phyloP scores from a whole-genome alignment of 2,329 filamentous ascomycete species.

The Davidsoniella neocaledoniae region DNA sequence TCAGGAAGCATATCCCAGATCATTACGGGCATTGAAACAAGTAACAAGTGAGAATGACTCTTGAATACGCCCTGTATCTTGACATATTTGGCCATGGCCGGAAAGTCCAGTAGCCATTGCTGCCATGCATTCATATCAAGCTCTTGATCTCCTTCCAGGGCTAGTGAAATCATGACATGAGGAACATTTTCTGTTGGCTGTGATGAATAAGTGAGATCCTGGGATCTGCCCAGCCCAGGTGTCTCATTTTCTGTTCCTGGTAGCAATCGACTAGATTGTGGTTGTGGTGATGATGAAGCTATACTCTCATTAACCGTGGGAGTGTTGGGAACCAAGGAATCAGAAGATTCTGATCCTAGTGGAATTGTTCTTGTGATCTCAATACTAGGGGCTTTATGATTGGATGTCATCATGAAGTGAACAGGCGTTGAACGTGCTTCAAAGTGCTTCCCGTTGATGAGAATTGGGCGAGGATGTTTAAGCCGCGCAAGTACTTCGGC shows the following conservation, averaged over 20 bases:
- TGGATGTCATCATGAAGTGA: constrained; percentile 47
- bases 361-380: constrained; percentile 31
- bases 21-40: constrained; percentile 41
- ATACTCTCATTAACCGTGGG: too few species aligned
- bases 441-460: constrained; percentile 39
- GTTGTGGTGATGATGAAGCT: too few species aligned
- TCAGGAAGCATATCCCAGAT: constrained; percentile 44
- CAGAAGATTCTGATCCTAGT: constrained; percentile 13
- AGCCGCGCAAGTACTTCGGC: constrained; percentile 42
- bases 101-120: constrained; percentile 38
- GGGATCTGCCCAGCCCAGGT: constrained; percentile 8
- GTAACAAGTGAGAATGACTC: constrained; percentile 40
- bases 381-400: constrained; percentile 41
- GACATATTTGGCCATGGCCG: constrained; percentile 40
- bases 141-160: constrained; percentile 39
- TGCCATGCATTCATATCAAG: constrained; percentile 43
- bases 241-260: constrained; percentile 1
- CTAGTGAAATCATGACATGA: constrained; percentile 44
- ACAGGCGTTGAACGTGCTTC: constrained; percentile 42
- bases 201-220: constrained; percentile 14
- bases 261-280: neutral
- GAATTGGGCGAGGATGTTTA: constrained; percentile 40
- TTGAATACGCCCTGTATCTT: constrained; percentile 45
- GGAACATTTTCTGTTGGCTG: constrained; percentile 39
- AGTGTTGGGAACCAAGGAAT: neutral